Evolutionary conservation across 441 rosid species (phyloP), one percentile per base, ranked within the genome.

Genomic region (Adansonia rubrostipa): DNA sequence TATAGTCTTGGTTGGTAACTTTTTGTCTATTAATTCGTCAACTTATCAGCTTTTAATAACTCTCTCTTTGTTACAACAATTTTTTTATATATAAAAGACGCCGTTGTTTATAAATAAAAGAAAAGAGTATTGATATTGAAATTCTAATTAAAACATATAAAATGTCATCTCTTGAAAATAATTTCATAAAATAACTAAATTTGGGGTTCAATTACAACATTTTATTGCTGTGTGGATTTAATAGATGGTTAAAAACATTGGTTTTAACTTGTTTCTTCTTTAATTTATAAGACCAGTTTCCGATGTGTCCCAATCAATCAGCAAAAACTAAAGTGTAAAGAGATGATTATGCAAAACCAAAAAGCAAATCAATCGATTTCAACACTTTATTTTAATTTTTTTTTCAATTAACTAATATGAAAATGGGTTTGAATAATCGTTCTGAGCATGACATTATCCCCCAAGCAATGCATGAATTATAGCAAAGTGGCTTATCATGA

Each of bases 301-400:
- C 33, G 33, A 28, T 28, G 2, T 28, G 33, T 28, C 33, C 3
- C 33, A 28, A 28, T 28, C 33, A 28, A 28, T 28, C 2, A 28
- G 19, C 6, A 56, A n/a, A 66, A 66, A 44, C 6, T 10, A 36
- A 20, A 0, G 19, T 67, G 2, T 2, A 10, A 9, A 9, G 51
- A 42, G 51, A n/a, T 42, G 24, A 17, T 11, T 20, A 47, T 47
- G 56, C 19, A 68, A 68, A 47, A 68, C n/a, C 73, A 68, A 47
- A 68, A 68, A 20, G 40, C n/a, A 68, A 62, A 47, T 68, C 53
- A 68, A 20, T 68, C 73, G 11, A 68, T 5, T 68, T 68, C 40
- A 47, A 20, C 17, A 47, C 73, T 68, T 68, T 3, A 11, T 19
- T 66, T 66, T 8, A 67, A 1, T 22, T 9, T 1, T 68, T 47